Conservation (phyloP, 805 yeast genomes). For the Alloascoidea hylecoeti region DNA sequence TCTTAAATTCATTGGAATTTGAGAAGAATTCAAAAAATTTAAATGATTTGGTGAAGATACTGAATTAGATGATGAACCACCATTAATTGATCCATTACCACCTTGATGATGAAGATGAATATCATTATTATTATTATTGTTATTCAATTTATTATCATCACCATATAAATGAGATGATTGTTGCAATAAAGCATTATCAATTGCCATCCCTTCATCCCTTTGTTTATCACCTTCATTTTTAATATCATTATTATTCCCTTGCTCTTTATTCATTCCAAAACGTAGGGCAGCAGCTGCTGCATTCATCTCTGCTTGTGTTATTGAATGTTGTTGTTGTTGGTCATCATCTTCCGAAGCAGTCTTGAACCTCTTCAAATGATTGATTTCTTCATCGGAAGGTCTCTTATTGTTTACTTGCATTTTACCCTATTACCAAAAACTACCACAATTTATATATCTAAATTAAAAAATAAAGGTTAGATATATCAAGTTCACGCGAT, state of each 20-base stretch:
- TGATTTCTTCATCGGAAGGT: too few species aligned
- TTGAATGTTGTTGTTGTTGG: background rate
- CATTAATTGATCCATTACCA: background rate
- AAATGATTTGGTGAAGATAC: background rate
- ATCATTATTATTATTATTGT: background rate
- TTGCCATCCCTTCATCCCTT: background rate
- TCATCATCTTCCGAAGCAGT: background rate
- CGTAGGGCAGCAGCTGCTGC: conserved; percentile 1
- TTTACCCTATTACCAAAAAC: too few species aligned
- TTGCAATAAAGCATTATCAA: background rate
- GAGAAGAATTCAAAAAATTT: too few species aligned
- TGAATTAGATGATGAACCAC: background rate
- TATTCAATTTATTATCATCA: background rate
- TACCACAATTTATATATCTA: too few species aligned
- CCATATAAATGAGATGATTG: background rate
- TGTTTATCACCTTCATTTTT: background rate
- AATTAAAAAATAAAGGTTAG: too few species aligned
- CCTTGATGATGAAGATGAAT: background rate
- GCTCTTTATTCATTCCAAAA: background rate
- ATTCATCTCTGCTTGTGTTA: background rate
- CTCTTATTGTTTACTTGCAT: too few species aligned
- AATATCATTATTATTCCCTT: background rate
- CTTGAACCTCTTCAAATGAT: background rate
- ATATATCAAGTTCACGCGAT: too few species aligned
- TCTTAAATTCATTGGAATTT: background rate